Evolutionary conservation across 306 rosid species (phyloP).

Genomic region (Canavalia ensiformis): DNA sequence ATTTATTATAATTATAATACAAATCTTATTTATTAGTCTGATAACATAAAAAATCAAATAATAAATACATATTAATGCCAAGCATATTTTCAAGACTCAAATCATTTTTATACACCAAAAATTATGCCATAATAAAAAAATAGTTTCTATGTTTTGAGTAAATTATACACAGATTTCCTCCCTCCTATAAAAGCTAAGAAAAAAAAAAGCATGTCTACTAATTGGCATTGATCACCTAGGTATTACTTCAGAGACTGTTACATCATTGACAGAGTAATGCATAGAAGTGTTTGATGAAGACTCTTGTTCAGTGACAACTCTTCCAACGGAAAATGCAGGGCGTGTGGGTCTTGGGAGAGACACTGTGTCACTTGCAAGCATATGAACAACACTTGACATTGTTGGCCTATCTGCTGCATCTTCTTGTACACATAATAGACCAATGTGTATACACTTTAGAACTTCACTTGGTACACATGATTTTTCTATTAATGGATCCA

Average conservation of each 20-base stretch:
- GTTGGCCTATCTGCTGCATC: slow-evolving; percentile 67
- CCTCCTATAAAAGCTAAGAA: slow-evolving; percentile 31
- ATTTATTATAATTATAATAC: too few relatives aligned
- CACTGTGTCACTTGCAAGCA: slow-evolving; percentile 50
- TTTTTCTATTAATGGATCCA: slow-evolving; percentile 56
- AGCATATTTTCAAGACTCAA: not conserved
- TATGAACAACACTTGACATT: slow-evolving; percentile 59
- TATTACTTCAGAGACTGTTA: slow-evolving; percentile 32
- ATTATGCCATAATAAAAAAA: not conserved
- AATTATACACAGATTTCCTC: not conserved
- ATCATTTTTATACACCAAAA: slow-evolving; percentile 17
- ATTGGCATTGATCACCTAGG: slow-evolving; percentile 40
- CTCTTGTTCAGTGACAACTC: not conserved
- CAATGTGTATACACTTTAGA: slow-evolving; percentile 53
- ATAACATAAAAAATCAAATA: too few relatives aligned
- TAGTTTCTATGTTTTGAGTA: not conserved
- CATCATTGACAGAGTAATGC: slow-evolving; percentile 36
- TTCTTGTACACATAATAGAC: slow-evolving; percentile 65
- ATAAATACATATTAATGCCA: too few relatives aligned
- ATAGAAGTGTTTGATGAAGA: slow-evolving; percentile 46
- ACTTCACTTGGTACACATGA: slow-evolving; percentile 44
- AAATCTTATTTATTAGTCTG: too few relatives aligned
- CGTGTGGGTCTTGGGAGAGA: slow-evolving; percentile 59
- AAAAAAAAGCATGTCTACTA: not conserved
- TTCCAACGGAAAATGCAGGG: slow-evolving; percentile 57